Base-by-base conservation (phyloP, 495 filamentous ascomycete genomes). In the Penicillium manginii region DNA sequence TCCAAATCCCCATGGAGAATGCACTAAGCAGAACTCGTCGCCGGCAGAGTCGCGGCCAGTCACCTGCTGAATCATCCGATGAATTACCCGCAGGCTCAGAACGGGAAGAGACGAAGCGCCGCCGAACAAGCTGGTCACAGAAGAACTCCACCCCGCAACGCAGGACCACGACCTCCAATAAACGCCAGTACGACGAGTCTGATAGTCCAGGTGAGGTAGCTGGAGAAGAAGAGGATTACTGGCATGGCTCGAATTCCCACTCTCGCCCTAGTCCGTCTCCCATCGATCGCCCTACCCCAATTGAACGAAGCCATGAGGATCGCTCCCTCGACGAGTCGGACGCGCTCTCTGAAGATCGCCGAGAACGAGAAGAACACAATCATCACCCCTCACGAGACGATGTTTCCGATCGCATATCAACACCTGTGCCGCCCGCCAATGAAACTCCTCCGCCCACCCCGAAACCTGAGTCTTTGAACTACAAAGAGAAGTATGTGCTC, bases 401-500 rank as follows among this genome's bases (percentile, higher is more conserved):
- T 37, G 67, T 60, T 54, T 59, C 63, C 1, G 66, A 73, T 52
- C 72, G 72, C n/a, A 71, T 69, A 11, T 50, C 63, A 9, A 75
- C 70, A 8, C 72, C 75, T 14, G 59, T 72, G 5, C 63, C 69
- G 21, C 68, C 74, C n/a, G 42, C 61, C 48, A 14, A 74, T 39
- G 75, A 75, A 21, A 72, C 71, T 22, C 76, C 71, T 55, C 66
- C 72, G 37, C 74, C 77, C 23, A 72, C 72, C 23, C 74, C 71
- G 54, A 80, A 81, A 62, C 80, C 79, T 4, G 75, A 77, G 12
- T 61, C 63, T 19, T 55, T 90, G 43, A 76, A 84, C 53, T 91
- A 90, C 69, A 80, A 72, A 51, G 79, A 82, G 48, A 83, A 83
- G 56, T 82, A 86, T 69, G 78, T 87, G 4, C 81, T 98, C 6